Conservation (phyloP, 306 rosid genomes). For the Lotus japonicus region DNA sequence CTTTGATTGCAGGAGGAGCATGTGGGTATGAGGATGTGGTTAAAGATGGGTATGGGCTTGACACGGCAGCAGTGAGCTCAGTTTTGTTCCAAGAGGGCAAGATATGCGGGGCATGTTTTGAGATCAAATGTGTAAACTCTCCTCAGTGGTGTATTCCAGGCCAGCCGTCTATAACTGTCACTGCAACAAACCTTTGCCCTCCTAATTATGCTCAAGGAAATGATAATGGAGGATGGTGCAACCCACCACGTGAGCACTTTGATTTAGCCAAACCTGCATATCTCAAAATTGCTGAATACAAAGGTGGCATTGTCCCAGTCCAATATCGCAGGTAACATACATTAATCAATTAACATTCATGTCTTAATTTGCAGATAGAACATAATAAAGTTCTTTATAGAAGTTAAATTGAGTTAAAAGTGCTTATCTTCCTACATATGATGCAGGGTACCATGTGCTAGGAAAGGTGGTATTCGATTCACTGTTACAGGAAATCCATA, state of each 20-base stretch:
- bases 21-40: conserved; percentile 78
- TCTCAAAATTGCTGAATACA: conserved; percentile 42
- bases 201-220: conserved; percentile 16
- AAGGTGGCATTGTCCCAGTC: conserved; percentile 58
- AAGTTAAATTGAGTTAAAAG: no score
- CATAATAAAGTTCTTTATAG: no score
- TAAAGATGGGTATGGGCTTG: conserved; percentile 60
- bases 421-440: no score
- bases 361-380: no score
- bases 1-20: conserved; percentile 52
- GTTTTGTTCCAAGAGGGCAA: conserved; percentile 53
- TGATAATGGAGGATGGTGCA: conserved; percentile 90
- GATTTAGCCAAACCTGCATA: conserved; percentile 68
- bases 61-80: conserved; percentile 61
- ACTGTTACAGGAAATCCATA: conserved; percentile 75
- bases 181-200: conserved; percentile 69
- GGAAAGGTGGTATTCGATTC: conserved; percentile 59
- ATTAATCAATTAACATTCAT: no score
- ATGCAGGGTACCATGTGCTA: conserved; percentile 48
- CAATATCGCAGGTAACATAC: conserved; percentile 47
- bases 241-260: conserved; percentile 66
- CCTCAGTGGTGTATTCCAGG: conserved; percentile 53
- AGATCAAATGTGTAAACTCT: conserved; percentile 46
- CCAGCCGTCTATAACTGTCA: conserved; percentile 39
- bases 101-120: conserved; percentile 70